Evolutionary conservation across 2,329 filamentous ascomycete genomes (phyloP).

Genomic region (Talaromyces verruculosus): DNA sequence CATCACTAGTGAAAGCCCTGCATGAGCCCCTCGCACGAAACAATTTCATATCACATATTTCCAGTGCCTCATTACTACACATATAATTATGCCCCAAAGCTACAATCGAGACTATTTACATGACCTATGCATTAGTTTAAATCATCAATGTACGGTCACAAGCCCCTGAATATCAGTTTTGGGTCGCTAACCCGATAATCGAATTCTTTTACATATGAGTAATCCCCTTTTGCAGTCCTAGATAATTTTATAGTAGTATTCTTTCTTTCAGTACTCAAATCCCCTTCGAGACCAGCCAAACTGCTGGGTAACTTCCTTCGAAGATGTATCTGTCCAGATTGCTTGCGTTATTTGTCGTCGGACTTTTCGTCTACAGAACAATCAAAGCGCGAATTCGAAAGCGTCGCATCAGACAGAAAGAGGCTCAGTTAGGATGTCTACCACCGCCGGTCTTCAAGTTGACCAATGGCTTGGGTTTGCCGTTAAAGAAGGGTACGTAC

Average conservation of each 20-base stretch:
- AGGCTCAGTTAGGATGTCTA: conserved; percentile 20
- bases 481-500: conserved; percentile 21
- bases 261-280: background rate
- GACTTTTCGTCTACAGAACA: conserved; percentile 15
- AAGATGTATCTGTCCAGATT: conserved; percentile 17
- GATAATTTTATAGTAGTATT: background rate
- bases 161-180: background rate
- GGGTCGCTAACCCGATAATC: background rate
- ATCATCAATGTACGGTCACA: background rate
- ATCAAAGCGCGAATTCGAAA: conserved; percentile 18
- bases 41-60: background rate
- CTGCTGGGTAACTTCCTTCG: background rate
- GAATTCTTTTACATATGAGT: background rate
- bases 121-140: background rate
- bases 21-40: conserved; percentile 19
- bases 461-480: conserved; percentile 20
- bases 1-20: conserved; percentile 10
- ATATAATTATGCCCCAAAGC: background rate
- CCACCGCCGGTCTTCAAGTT: conserved; percentile 20
- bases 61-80: no score
- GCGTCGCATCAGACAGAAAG: conserved; percentile 14
- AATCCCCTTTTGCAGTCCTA: background rate
- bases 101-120: background rate
- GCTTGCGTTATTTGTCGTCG: conserved; percentile 12
- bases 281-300: background rate